Percentiles rank a stretch among this genome's conserved stretches.
These are phyloP conservation scores for Podospora pseudocomata DNA, from an alignment of 495 filamentous ascomycete species.

Conservation along the genomic window DNA sequence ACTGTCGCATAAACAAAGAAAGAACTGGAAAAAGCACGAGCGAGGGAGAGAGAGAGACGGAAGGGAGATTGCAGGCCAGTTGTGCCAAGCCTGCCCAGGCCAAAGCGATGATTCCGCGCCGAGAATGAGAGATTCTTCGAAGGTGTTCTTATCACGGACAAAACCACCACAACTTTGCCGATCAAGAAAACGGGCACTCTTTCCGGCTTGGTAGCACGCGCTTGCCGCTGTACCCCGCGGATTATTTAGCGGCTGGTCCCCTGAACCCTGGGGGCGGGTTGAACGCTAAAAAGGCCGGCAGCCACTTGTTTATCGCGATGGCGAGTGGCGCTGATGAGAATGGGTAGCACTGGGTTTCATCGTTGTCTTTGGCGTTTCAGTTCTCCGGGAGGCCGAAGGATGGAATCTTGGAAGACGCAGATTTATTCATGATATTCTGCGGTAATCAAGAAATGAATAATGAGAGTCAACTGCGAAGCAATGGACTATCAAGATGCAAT, in stretches of 20 bases:
- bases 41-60: too few species aligned
- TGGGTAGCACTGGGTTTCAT: slow-evolving; percentile 17
- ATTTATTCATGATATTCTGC: background rate
- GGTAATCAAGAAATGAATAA: background rate
- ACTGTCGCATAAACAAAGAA: background rate
- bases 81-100: background rate
- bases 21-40: background rate
- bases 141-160: background rate
- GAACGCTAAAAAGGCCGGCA: background rate
- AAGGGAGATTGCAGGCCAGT: background rate
- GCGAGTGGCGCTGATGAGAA: slow-evolving; percentile 12
- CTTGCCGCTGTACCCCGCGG: background rate
- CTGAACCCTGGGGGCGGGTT: background rate
- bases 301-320: background rate
- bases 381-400: slow-evolving; percentile 2
- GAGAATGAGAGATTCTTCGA: background rate
- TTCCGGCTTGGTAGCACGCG: background rate
- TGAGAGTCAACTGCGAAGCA: too few species aligned
- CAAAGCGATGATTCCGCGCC: background rate
- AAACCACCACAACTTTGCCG: background rate
- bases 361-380: slow-evolving; percentile 10
- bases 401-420: background rate
- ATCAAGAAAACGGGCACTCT: background rate
- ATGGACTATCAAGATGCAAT: too few species aligned
- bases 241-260: background rate